Base-by-base conservation (phyloP, 352 stramenopile genomes). In the Phytophthora cactorum region DNA sequence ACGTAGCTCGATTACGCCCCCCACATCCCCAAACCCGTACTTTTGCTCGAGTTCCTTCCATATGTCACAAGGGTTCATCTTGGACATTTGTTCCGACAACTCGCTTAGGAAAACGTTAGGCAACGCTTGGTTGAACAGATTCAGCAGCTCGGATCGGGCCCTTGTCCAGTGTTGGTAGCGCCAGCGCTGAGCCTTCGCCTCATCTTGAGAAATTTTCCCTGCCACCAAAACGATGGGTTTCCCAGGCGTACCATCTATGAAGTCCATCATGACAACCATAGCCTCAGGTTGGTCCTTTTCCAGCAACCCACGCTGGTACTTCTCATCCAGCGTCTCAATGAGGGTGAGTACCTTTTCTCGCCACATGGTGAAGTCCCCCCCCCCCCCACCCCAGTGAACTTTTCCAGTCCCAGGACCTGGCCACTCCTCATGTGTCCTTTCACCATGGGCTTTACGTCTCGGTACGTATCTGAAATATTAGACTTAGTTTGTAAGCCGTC, bases 281-380 rank as follows among this genome's bases (percentile, higher is more conserved):
- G 63, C 50, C 2, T 10, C 34, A 3, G 34, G 43, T 38, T 66
- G 41, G 17, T 66, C 63, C 56, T 66, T 71, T 49, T 66, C 51
- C 49, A 71, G 46, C 32, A 66, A 12, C 28, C 12, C 31, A 1
- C 56, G n/a, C 29, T 59, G 22, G 51, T 66, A 66, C 12, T 62
- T 29, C 52, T 71, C 31, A 28, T 66, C 56, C 39, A 66, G 2
- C 15, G 41, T 43, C 2, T 47, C 3, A 28, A 66, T 58, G 56
- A 59, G 63, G 2, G 55, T 66, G 2, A 62, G 27, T 2, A 71
- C 12, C 50, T 62, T 66, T 8, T 71, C 50, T n/a, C 38, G 57
- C 51, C 55, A 71, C 56, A 66, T 62, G n/a, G 51, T 62, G 32
- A 54, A 65, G 17, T 63, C 36, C 45, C 34, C 11, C 25, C 12